A percentile compares a stretch with the other conserved stretches of the same genome.
Conservation (phyloP, 2,329 filamentous ascomycete species). For the Beauveria varroae region DNA sequence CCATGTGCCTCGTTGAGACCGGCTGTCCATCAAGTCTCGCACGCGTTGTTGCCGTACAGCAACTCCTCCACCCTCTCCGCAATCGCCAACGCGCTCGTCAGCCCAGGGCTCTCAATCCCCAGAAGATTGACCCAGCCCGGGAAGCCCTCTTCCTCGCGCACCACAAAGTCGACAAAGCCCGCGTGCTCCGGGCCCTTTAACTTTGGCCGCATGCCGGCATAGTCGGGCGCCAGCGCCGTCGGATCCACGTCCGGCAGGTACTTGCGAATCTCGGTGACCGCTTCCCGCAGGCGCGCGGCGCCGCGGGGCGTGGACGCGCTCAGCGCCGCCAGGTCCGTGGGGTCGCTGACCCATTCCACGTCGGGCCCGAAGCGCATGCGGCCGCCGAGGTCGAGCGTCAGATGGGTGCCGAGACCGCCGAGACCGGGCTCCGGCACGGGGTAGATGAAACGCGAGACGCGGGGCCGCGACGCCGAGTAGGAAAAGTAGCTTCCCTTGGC, state of each 20-base stretch:
- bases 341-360: constrained; percentile 79
- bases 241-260: constrained; percentile 72
- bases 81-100: constrained; percentile 83
- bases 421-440: constrained; percentile 76
- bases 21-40: not conserved
- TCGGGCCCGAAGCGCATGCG: constrained; percentile 89
- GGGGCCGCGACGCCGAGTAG: constrained; percentile 59
- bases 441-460: constrained; percentile 70
- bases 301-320: constrained; percentile 28
- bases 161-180: constrained; percentile 78
- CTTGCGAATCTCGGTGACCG: constrained; percentile 64
- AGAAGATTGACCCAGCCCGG: constrained; percentile 81
- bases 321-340: constrained; percentile 59
- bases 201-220: constrained; percentile 89
- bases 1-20: too few species aligned
- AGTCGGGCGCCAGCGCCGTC: constrained; percentile 65
- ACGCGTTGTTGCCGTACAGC: constrained; percentile 31
- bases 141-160: constrained; percentile 68
- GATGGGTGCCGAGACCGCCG: constrained; percentile 82
- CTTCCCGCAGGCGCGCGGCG: constrained; percentile 52
- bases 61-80: constrained; percentile 61
- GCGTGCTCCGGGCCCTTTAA: constrained; percentile 52
- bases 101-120: constrained; percentile 86
- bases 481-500: constrained; percentile 96
- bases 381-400: constrained; percentile 82